Evolutionary conservation across 108 stramenopile genomes (phyloP).

Genomic region (Skeletonema costatum): DNA sequence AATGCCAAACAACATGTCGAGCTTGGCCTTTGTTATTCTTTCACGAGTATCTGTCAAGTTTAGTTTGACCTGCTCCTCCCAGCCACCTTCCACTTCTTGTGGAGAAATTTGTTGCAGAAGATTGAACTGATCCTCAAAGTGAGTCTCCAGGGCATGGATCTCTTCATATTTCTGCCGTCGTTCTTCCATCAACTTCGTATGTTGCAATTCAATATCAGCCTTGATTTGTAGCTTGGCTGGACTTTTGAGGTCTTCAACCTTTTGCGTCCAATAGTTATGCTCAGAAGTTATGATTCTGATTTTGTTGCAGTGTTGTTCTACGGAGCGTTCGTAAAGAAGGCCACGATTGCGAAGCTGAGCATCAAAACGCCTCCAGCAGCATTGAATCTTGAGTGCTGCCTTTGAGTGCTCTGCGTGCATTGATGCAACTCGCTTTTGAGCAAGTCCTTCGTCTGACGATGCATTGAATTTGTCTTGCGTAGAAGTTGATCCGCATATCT

Average conservation of each 20-base stretch:
- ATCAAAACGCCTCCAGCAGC: conserved; percentile 30
- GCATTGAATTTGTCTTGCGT: conserved; percentile 46
- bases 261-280: conserved; percentile 32
- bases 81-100: conserved; percentile 26
- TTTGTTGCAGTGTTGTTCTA: conserved; percentile 27
- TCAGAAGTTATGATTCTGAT: conserved; percentile 36
- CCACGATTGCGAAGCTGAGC: conserved; percentile 9
- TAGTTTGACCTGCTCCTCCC: conserved; percentile 42
- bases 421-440: conserved; percentile 5
- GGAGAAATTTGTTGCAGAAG: conserved; percentile 36
- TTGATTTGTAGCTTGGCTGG: conserved; percentile 16
- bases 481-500: conserved; percentile 16
- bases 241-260: conserved; percentile 19
- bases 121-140: conserved; percentile 34
- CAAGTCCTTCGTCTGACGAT: conserved; percentile 26
- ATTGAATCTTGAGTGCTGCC: conserved; percentile 34
- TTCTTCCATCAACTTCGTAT: conserved; percentile 8
- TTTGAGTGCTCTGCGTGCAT: conserved; percentile 2
- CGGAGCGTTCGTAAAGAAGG: conserved; percentile 10
- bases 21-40: conserved; percentile 38
- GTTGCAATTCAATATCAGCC: conserved; percentile 20
- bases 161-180: conserved; percentile 17
- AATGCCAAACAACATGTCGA: conserved; percentile 33
- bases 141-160: conserved; percentile 30
- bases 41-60: conserved; percentile 44